Base-by-base conservation (phyloP, 2,329 filamentous ascomycete species). In the Botrytis cinerea region DNA sequence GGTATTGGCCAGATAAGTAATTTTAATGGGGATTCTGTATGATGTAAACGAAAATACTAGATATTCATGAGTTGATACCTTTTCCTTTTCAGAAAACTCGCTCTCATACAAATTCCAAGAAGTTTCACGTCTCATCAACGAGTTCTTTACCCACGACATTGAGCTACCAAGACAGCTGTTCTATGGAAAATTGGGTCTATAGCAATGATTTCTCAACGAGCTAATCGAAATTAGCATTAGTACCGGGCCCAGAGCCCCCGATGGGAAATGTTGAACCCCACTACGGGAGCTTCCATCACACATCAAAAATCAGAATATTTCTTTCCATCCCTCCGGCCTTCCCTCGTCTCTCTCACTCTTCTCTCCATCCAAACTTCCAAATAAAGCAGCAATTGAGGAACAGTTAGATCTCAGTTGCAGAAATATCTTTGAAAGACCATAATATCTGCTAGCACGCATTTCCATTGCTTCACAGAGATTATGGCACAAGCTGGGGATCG, bases 401-500 rank as follows among this genome's bases (percentile, higher is more conserved):
- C 28, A n/a, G 12, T 32, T 40, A 51, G 22, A 71, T 71, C 46
- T 64, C 69, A 43, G 10, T 43, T 32, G 43, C n/a, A 43, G 18
- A 3, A 35, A 1, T 7, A 43, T 18, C n/a, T 48, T 20, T 12
- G 16, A 22, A 69, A 48, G 63, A 40, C 72, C 66, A 46, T 63
- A 63, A 38, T 25, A 54, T 73, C 79, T 80, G 75, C 59, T 77
- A 76, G 79, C 78, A 80, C 74, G 78, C 79, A 73, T 76, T 75
- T 75, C 79, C 79, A 80, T 80, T 80, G 79, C 78, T 73, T 69
- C 74, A 68, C 66, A 78, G 79, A 76, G 62, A 76, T 73, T 73
- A 80, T 80, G 79, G 75, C 74, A 70, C 75, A 76, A 62, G 66
- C 72, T 68, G 76, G 71, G 71, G 77, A 74, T 20, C 76, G 75